Evolutionary conservation across 371 early-diverging fungal genomes (phyloP).

Genomic region (Actinomortierella wolfii): DNA sequence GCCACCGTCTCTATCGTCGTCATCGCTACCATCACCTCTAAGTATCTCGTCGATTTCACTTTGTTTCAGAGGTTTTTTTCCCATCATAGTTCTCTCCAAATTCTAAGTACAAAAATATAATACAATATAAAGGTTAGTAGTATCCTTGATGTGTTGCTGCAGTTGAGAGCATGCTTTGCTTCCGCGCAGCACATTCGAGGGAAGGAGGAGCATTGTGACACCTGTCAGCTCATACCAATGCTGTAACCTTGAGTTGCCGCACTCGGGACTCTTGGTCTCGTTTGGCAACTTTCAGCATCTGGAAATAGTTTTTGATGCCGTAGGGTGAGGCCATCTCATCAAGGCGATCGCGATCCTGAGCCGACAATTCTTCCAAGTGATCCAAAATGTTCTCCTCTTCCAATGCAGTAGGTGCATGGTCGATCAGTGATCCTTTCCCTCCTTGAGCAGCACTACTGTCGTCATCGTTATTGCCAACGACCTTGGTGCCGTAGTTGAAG

Average conservation of each 20-base stretch:
- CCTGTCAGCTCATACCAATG: conserved; percentile 20
- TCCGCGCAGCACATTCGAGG: too few relatives aligned
- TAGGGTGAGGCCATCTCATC: conserved; percentile 19
- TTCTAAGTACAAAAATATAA: conserved; percentile 12
- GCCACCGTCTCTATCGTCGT: not conserved
- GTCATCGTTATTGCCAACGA: conserved; percentile 1
- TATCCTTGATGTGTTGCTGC: too few relatives aligned
- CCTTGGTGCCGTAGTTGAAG: conserved; percentile 27
- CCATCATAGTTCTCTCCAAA: conserved; percentile 27
- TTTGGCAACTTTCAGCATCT: conserved; percentile 17
- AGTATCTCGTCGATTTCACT: conserved; percentile 23
- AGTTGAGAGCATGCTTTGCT: too few relatives aligned
- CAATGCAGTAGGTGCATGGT: conserved; percentile 13
- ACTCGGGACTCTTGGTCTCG: conserved; percentile 27
- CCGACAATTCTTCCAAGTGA: conserved; percentile 23
- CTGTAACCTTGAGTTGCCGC: conserved; percentile 31
- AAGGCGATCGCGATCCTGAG: conserved; percentile 18
- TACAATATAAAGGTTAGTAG: not conserved
- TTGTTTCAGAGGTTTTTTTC: conserved; percentile 33
- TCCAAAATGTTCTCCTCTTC: conserved; percentile 41
- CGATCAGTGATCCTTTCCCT: not conserved
- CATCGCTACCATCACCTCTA: not conserved
- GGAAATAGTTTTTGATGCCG: conserved; percentile 26
- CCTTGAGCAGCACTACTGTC: not conserved
- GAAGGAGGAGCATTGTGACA: too few relatives aligned